Conservation (phyloP, 768 basidiomycete species). For the Agrocybe chaxingu region DNA sequence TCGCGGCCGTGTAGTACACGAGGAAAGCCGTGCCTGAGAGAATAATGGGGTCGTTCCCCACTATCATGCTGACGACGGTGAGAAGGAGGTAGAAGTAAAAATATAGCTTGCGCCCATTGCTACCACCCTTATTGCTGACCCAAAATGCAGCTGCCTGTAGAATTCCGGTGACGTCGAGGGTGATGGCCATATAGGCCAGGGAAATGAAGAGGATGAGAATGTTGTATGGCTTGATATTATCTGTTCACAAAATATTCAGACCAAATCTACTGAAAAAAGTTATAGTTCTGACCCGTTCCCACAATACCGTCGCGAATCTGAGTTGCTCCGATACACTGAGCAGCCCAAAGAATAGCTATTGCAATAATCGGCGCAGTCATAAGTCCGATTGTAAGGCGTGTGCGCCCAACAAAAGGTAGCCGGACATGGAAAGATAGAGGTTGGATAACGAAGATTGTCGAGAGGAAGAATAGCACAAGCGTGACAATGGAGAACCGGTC, state of each 20-base stretch:
- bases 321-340: conserved; percentile 47
- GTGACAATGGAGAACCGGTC: conserved; percentile 48
- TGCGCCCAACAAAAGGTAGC: conserved; percentile 26
- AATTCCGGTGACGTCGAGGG: conserved; percentile 85
- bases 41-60: conserved; percentile 96
- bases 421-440: conserved; percentile 41
- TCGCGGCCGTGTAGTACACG: conserved; percentile 79
- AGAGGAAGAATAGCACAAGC: conserved; percentile 49
- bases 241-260: conserved; percentile 19
- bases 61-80: conserved; percentile 66
- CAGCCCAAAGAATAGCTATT: conserved; percentile 55
- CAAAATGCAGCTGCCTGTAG: conserved; percentile 85
- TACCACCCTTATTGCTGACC: conserved; percentile 79
- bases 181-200: conserved; percentile 89
- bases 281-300: conserved; percentile 23
- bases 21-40: conserved; percentile 89
- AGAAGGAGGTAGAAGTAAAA: conserved; percentile 84
- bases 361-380: conserved; percentile 52
- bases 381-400: conserved; percentile 41
- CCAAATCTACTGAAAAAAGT: too few relatives aligned
- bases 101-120: conserved; percentile 69
- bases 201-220: conserved; percentile 92
- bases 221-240: conserved; percentile 85
- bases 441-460: conserved; percentile 53
- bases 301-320: conserved; percentile 77